Evolutionary conservation across 2,329 filamentous ascomycete genomes (phyloP), one percentile per base, ranked within the genome.

Genomic region (Claviceps sp.): DNA sequence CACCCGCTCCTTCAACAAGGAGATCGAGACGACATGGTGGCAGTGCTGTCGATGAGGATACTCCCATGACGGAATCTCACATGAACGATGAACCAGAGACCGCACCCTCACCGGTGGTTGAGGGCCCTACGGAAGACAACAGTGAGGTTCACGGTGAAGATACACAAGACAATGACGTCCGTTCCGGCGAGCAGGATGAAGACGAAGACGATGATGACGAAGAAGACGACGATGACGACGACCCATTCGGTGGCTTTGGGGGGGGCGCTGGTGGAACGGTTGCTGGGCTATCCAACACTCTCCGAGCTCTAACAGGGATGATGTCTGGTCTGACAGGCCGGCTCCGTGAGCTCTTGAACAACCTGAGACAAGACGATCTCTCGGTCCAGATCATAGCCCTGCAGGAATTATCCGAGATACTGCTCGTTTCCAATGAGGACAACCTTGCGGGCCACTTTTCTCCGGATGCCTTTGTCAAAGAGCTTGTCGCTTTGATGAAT

Each of bases 401-500:
- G 34, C 88, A 95, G 67, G 91, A 97, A 60, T 75, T 98, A 6
- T 95, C 91, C 0, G 90, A 98, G 67, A 84, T 97, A 51, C 74
- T 98, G 5, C 75, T 98, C 34, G 87, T 98, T 40, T 95, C 91
- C 11, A 97, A 93, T 59, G 93, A 98, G 69, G 93, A 98, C 64
- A 96, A 94, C 58, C 77, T 98, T 11, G 88, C 91, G 1, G 93
- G 93, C 4, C 88, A 96, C 62, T 97, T 98, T 66, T 88, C 88
- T 1, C 88, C 93, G 2, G 93, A 98, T 68, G 79, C 87, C 8
- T 97, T 93, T 63, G 88, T 98, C 52, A 96, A 95, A 69, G 93
- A 98, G 69, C 75, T 98, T 50, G 89, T 98, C 47, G 70, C 77
- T 13, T 72, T 98, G 59, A 97, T 98, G 93, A 88, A 87, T 63